Percentiles rank a stretch among this genome's conserved stretches.
phyloP scores from a whole-genome alignment of 441 rosid genomes.

The Eruca vesicaria region DNA sequence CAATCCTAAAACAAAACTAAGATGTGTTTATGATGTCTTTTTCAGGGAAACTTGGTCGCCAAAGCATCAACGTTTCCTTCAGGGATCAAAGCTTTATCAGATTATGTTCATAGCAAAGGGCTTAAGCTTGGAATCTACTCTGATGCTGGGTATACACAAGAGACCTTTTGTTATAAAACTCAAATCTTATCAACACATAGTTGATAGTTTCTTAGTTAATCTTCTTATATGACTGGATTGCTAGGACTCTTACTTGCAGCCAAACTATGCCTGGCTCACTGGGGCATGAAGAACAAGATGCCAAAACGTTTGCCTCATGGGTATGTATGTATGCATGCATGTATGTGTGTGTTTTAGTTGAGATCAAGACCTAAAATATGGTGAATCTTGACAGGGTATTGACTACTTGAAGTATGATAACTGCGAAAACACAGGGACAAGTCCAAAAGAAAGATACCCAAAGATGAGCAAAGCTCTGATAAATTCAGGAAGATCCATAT shows the following conservation, averaged over 20 bases:
- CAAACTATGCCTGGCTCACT: slow-evolving; percentile 73
- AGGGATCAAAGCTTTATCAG: slow-evolving; percentile 67
- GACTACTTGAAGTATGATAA: slow-evolving; percentile 83
- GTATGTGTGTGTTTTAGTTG: background rate
- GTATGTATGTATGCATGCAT: slow-evolving; percentile 37
- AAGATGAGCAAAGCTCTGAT: slow-evolving; percentile 63
- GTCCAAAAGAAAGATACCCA: slow-evolving; percentile 68
- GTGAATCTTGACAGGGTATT: slow-evolving; percentile 48
- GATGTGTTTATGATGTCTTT: slow-evolving; percentile 15
- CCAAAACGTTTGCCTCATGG: slow-evolving; percentile 75
- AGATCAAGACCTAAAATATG: background rate
- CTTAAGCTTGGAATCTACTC: slow-evolving; percentile 72
- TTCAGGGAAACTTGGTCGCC: slow-evolving; percentile 51
- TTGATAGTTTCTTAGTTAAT: background rate
- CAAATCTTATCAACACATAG: background rate
- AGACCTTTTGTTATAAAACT: background rate
- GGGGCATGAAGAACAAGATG: slow-evolving; percentile 73
- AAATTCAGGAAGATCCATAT: slow-evolving; percentile 61
- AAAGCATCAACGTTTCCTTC: slow-evolving; percentile 57
- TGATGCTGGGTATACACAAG: slow-evolving; percentile 56
- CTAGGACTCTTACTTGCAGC: slow-evolving; percentile 68
- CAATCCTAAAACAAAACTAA: background rate
- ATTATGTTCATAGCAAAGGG: slow-evolving; percentile 70
- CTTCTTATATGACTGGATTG: background rate
- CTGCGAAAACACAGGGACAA: slow-evolving; percentile 54